phyloP scores from a whole-genome alignment of 2,329 filamentous ascomycete species.

The Hansfordia pulvinata region DNA sequence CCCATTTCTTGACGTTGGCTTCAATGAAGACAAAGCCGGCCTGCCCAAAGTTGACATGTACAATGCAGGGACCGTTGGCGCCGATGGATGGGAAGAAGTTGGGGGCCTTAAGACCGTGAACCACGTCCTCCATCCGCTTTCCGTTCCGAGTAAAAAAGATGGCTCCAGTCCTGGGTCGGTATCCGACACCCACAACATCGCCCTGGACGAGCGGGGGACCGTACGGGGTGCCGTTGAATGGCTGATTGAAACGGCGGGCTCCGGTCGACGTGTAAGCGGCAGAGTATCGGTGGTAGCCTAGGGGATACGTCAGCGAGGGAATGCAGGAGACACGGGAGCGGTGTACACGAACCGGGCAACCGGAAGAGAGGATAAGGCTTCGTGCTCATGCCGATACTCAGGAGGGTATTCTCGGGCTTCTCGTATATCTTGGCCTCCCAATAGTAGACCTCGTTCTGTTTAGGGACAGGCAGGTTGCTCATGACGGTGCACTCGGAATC shows the following conservation, averaged over 20 bases:
- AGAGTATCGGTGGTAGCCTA: conserved; percentile 85
- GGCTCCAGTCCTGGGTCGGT: conserved; percentile 83
- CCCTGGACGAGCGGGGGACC: conserved; percentile 80
- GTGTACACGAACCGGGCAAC: conserved; percentile 60
- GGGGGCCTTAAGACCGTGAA: conserved; percentile 81
- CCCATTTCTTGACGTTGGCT: conserved; percentile 99
- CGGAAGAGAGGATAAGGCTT: conserved; percentile 95
- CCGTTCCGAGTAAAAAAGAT: conserved; percentile 98
- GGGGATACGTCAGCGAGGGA: conserved; percentile 9
- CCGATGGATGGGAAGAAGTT: conserved; percentile 98
- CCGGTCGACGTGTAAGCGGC: conserved; percentile 85
- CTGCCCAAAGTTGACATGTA: conserved; percentile 97
- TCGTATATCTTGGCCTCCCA: conserved; percentile 99
- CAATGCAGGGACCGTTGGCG: conserved; percentile 79
- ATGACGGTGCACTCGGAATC: conserved; percentile 96
- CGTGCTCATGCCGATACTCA: conserved; percentile 89
- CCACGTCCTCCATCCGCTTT: conserved; percentile 90
- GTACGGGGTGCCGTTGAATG: conserved; percentile 68
- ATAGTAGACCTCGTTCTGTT: conserved; percentile 98
- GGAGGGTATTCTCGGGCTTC: conserved; percentile 75
- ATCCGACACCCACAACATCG: conserved; percentile 91
- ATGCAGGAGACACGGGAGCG: conserved; percentile 2
- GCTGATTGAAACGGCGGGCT: conserved; percentile 81
- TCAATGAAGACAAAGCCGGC: conserved; percentile 98
- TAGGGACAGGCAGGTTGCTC: conserved; percentile 91